phyloP scores from a whole-genome alignment of 495 filamentous ascomycete species.

The Hypoxylon lenormandii region DNA sequence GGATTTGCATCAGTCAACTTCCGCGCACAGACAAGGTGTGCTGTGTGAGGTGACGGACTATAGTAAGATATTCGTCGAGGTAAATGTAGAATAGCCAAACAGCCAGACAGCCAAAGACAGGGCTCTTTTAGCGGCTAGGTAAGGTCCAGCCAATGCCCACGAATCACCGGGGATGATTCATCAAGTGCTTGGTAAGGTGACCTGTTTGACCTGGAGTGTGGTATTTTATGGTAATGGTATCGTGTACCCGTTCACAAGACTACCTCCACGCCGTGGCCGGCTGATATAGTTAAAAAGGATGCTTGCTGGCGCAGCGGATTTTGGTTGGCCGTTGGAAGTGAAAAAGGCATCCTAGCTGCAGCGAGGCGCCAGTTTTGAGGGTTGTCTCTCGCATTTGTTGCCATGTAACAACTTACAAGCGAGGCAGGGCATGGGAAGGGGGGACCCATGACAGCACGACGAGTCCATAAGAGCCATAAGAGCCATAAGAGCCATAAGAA shows the following conservation, averaged over 20 bases:
- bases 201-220: constrained; percentile 32
- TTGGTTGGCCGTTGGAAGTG: constrained; percentile 37
- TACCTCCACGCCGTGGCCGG: constrained; percentile 21
- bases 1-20: constrained; percentile 17
- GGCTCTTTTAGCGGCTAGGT: constrained; percentile 19
- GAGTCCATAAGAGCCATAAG: constrained; percentile 32
- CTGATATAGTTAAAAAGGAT: constrained; percentile 37
- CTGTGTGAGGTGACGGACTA: constrained; percentile 33
- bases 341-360: constrained; percentile 43
- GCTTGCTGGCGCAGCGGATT: constrained; percentile 25
- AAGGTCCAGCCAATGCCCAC: constrained; percentile 15
- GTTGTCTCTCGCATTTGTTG: constrained; percentile 34
- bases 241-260: constrained; percentile 38
- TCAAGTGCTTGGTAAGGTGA: constrained; percentile 29
- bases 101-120: too few species aligned
- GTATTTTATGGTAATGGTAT: constrained; percentile 35
- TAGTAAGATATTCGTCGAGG: constrained; percentile 3
- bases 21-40: constrained; percentile 26
- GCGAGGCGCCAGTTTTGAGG: constrained; percentile 33
- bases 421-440: background rate
- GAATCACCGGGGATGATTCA: constrained; percentile 37
- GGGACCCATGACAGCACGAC: constrained; percentile 15
- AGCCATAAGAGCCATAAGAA: too few species aligned
- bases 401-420: constrained; percentile 14
- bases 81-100: too few species aligned